Evolutionary conservation across 148 eudicot species (phyloP), one percentile per base, ranked within the genome.

Genomic region (Camellia lanceoleosa): DNA sequence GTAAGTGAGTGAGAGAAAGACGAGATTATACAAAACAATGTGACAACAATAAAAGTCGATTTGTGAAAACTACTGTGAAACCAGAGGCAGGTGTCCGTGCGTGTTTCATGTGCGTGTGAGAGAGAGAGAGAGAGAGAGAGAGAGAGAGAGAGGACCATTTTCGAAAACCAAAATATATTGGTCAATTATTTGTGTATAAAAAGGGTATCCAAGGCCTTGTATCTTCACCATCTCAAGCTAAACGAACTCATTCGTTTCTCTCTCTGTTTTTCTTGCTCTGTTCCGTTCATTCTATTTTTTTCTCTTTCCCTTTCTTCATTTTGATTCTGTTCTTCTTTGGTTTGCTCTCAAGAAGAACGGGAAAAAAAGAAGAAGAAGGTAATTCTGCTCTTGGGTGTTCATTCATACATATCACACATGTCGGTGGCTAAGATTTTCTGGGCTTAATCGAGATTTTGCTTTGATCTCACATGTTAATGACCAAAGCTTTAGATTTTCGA

Each of bases 141-240:
- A 49, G 52, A 49, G 52, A 49, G 52, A 49, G 52, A 1, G 46
- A 44, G 16, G 20, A 43, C 56, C 19, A n/a, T 56, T 46, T 5
- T 46, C 77, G 11, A 38, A 13, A 16, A 56, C 62, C 43, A 15
- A 74, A 49, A 15, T 8, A 12, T 7, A 54, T 13, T 12, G 44
- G 8, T 42, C 11, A 49, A 16, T 43, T 10, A 42, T 74, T 44
- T 68, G 60, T 61, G 58, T 83, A 83, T 83, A 83, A 58, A 75
- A 75, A 69, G 54, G 56, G 71, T 4, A 54, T 47, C 70, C 70
- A 54, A 43, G 77, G 71, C 76, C 18, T 69, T n/a, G 61, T 20
- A 20, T 63, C 42, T 80, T 73, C 79, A 54, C 76, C 82, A 78
- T 66, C 78, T 13, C 77, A 70, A 62, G 64, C 42, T 51, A 60